These are phyloP conservation scores for Elsinoe arachidis DNA, from an alignment of 2,329 filamentous ascomycete species.

Conservation along the genomic window DNA sequence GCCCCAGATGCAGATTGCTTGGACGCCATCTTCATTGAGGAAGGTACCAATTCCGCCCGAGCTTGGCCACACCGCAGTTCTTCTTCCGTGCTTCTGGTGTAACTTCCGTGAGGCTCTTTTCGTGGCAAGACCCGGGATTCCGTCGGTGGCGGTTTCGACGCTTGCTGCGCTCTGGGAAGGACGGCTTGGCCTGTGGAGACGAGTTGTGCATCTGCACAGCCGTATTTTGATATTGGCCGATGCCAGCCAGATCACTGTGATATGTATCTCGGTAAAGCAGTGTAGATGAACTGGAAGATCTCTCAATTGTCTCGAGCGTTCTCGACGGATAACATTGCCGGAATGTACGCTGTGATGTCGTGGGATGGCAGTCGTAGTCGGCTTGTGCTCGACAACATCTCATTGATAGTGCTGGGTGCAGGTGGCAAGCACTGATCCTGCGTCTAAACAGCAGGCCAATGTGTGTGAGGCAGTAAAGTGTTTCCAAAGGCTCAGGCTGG, in stretches of 20 bases:
- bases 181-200: neutral
- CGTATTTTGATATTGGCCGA: neutral
- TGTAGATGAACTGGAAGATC: neutral
- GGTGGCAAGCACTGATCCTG: too few relatives aligned
- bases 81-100: conserved; percentile 8
- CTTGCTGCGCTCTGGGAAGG: conserved; percentile 8
- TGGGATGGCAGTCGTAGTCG: too few relatives aligned
- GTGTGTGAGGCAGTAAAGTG: neutral
- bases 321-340: too few relatives aligned
- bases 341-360: too few relatives aligned
- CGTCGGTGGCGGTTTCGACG: conserved; percentile 8
- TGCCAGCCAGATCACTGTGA: neutral
- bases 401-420: too few relatives aligned
- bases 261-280: neutral
- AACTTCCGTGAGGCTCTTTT: neutral
- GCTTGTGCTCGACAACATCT: too few relatives aligned
- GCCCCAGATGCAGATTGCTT: neutral
- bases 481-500: neutral
- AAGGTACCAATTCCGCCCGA: conserved; percentile 1
- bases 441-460: too few relatives aligned
- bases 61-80: neutral
- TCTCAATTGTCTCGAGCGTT: neutral
- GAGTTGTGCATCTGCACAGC: neutral
- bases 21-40: conserved; percentile 11
- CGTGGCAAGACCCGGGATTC: conserved; percentile 1